phyloP scores from a whole-genome alignment of 352 stramenopile species.

The Globisporangium acanthophoron region DNA sequence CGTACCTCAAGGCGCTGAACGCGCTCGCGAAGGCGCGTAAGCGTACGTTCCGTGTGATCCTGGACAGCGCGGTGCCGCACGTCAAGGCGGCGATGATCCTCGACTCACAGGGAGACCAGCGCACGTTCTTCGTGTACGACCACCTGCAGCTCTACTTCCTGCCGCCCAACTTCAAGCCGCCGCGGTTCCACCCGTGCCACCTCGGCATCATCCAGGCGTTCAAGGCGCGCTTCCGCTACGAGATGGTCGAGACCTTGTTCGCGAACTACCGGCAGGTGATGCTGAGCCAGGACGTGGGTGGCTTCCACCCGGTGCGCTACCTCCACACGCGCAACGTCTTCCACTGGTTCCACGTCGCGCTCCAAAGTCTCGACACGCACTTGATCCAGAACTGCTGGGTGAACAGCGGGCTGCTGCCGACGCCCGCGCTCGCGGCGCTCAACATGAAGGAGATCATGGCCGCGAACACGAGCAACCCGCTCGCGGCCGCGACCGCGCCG shows the following conservation, averaged over 20 bases:
- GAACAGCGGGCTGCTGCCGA: conserved; percentile 62
- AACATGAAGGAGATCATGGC: conserved; percentile 49
- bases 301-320: conserved; percentile 41
- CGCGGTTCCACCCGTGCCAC: conserved; percentile 70
- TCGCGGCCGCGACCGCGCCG: conserved; percentile 13
- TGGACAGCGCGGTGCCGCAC: conserved; percentile 77
- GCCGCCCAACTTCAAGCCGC: conserved; percentile 72
- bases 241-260: conserved; percentile 77
- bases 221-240: conserved; percentile 71
- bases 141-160: conserved; percentile 78
- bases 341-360: conserved; percentile 73
- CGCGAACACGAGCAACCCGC: conserved; percentile 7
- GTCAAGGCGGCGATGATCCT: conserved; percentile 85
- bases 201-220: conserved; percentile 74
- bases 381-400: conserved; percentile 75
- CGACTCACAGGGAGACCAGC: conserved; percentile 80
- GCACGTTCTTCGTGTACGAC: conserved; percentile 84
- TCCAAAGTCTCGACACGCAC: conserved; percentile 64
- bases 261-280: conserved; percentile 49
- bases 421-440: conserved; percentile 52
- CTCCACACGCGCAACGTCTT: conserved; percentile 82
- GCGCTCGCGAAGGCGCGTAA: conserved; percentile 59
- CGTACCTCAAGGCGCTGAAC: conserved; percentile 76
- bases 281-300: conserved; percentile 28
- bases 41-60: conserved; percentile 74